Evolutionary conservation across 148 eudicot species (phyloP), one percentile per base, ranked within the genome.

Genomic region (Rhododendron mucronatum): DNA sequence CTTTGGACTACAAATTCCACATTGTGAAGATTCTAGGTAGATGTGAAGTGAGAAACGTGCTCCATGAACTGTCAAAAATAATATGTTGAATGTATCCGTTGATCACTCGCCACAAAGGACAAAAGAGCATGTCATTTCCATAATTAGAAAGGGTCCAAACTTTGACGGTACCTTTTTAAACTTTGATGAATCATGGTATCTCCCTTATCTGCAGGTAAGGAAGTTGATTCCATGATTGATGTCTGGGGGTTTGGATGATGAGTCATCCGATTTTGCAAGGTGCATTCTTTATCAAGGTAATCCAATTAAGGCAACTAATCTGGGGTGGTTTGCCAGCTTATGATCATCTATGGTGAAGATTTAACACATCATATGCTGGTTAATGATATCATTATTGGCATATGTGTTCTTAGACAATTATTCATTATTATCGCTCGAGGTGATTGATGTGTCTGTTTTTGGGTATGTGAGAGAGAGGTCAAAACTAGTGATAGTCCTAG

Each of bases 311-410:
- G 18, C 18, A 51, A 53, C 30, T 28, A 51, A 80, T 30, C 10
- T 18, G 48, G 39, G n/a, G 77, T 26, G 51, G 15, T 47, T 78
- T 26, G 45, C 78, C 28, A 48, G 11, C 50, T 83, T 83, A 11
- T 69, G 37, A 69, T 69, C 79, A 83, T 83, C 14, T 44, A 48
- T 48, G 37, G 74, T 67, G 50, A 41, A 26, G 84, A 65, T 47
- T 26, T 26, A 83, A 71, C 61, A 33, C 26, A 83, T 83, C n/a
- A 39, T 82, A 57, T 83, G 69, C 65, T 83, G 76, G 30, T 82
- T 65, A 67, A 67, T 65, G 69, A 44, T 82, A 26, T 44, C 8
- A 20, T 83, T 30, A 15, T n/a, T 44, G 28, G 51, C 61, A 16
- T 47, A 30, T 83, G 48, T 48, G 61, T 10, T 69, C 61, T 45